Conservation (phyloP, 768 basidiomycete species). For the Trichaptum fuscoviolaceum region DNA sequence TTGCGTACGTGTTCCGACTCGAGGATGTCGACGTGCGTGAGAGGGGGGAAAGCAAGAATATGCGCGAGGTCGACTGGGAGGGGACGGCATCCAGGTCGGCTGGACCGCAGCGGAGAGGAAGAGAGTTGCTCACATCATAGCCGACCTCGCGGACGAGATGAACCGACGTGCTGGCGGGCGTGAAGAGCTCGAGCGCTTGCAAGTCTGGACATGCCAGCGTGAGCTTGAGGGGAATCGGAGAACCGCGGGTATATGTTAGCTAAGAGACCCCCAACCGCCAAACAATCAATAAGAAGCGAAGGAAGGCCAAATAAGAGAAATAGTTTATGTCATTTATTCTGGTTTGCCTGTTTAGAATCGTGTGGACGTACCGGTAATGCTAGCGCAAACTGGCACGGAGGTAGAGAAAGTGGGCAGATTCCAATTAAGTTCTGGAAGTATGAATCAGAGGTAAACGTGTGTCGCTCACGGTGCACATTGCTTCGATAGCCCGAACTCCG, state of each 20-base stretch:
- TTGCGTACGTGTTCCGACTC: conserved; percentile 4
- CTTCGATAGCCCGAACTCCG: conserved; percentile 13
- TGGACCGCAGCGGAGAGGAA: neutral
- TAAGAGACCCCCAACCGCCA: conserved; percentile 13
- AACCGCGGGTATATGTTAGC: conserved; percentile 20
- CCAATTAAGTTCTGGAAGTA: neutral
- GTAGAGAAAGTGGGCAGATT: neutral
- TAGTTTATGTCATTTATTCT: neutral
- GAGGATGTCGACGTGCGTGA: conserved; percentile 1
- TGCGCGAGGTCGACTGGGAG: neutral
- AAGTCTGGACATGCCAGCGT: conserved; percentile 11
- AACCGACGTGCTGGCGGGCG: conserved; percentile 12
- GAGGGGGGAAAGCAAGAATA: neutral
- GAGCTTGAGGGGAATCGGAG: conserved; percentile 14
- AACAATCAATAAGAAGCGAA: neutral
- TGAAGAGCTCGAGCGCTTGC: conserved; percentile 17
- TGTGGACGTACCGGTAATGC: neutral
- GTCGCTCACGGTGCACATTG: conserved; percentile 13
- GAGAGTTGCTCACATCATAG: conserved; percentile 7
- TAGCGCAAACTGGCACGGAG: conserved; percentile 1
- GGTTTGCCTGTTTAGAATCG: neutral
- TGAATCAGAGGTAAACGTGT: neutral
- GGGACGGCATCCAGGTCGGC: neutral
- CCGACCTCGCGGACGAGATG: conserved; percentile 13
- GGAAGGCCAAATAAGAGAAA: neutral